A percentile compares a stretch with the other conserved stretches of the same genome.
Evolutionary conservation across 352 stramenopile species (phyloP).

Genomic region (Salisapilia sapeloensis): DNA sequence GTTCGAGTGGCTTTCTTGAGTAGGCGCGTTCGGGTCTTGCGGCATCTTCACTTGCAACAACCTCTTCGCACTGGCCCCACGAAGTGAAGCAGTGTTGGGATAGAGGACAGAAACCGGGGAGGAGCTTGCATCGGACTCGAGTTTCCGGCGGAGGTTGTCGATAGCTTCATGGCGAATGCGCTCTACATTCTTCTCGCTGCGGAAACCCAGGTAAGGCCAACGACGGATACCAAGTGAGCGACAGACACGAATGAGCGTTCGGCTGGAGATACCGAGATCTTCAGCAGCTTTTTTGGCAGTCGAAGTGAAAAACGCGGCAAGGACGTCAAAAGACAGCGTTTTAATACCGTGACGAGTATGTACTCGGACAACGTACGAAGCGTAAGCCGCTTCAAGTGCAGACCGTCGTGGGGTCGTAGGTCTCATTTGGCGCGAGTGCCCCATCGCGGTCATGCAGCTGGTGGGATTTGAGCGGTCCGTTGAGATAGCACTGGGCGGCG

Average conservation of each 20-base stretch:
- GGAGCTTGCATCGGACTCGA: constrained; percentile 25
- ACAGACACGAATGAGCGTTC: constrained; percentile 61
- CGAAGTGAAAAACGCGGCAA: constrained; percentile 47
- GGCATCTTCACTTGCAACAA: constrained; percentile 47
- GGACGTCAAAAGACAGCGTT: constrained; percentile 56
- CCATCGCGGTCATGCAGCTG: constrained; percentile 3
- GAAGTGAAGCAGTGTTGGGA: constrained; percentile 24
- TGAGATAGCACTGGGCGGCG: constrained; percentile 4
- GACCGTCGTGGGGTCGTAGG: constrained; percentile 3
- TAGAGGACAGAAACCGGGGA: constrained; percentile 15
- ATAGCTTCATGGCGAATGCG: constrained; percentile 59
- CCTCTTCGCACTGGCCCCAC: constrained; percentile 51
- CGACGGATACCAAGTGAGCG: constrained; percentile 56
- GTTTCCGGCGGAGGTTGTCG: constrained; percentile 53
- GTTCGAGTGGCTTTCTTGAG: too few species aligned
- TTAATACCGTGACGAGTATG: constrained; percentile 55
- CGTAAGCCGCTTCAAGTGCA: constrained; percentile 22
- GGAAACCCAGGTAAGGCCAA: constrained; percentile 67
- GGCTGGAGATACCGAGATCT: constrained; percentile 55
- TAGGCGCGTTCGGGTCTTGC: constrained; percentile 7
- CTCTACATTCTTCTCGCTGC: constrained; percentile 65
- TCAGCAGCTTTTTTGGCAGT: constrained; percentile 64
- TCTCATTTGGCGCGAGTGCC: constrained; percentile 4
- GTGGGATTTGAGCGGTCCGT: not conserved
- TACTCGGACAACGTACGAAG: constrained; percentile 37